These are phyloP conservation scores for Epichloe typhina DNA, from an alignment of 2,329 filamentous ascomycete genomes.

Conservation along the genomic window DNA sequence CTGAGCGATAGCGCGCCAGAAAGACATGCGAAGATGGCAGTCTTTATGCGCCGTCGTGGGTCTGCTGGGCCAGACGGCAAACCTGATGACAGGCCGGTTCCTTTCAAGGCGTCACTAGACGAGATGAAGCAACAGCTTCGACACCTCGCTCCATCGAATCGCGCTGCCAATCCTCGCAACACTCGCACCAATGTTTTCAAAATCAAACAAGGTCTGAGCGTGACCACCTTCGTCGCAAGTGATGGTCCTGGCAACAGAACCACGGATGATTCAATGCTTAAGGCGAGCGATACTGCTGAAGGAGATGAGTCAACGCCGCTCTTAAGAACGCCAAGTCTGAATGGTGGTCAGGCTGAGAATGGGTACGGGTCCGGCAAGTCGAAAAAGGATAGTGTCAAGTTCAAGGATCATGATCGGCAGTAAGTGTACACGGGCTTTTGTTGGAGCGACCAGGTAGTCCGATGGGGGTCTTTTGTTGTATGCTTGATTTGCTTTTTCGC, in stretches of 20 bases:
- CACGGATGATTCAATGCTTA: slow-evolving; percentile 2
- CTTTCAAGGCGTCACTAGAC: slow-evolving; percentile 46
- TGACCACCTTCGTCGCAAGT: slow-evolving; percentile 7
- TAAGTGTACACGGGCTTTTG: neutral
- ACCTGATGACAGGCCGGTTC: slow-evolving; percentile 29
- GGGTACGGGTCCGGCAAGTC: slow-evolving; percentile 8
- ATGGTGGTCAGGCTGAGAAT: slow-evolving; percentile 5
- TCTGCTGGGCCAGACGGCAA: slow-evolving; percentile 42
- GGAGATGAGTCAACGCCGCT: slow-evolving; percentile 9
- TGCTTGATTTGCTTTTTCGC: neutral
- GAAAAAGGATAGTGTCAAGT: slow-evolving; percentile 1
- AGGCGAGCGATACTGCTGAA: neutral
- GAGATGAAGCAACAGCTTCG: slow-evolving; percentile 52
- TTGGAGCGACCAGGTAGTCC: neutral
- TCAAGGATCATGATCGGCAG: neutral
- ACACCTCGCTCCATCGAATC: slow-evolving; percentile 50
- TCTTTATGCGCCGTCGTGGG: slow-evolving; percentile 45
- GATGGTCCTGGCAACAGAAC: slow-evolving; percentile 3
- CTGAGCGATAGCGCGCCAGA: slow-evolving; percentile 28
- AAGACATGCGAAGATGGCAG: slow-evolving; percentile 37
- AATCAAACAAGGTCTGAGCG: slow-evolving; percentile 38
- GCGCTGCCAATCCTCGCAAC: slow-evolving; percentile 47
- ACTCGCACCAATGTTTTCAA: slow-evolving; percentile 52
- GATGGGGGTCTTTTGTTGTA: neutral
- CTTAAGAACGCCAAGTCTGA: slow-evolving; percentile 1